Evolutionary conservation across 768 basidiomycete genomes (phyloP), one percentile per base, ranked within the genome.

Genomic region (Tulasnella sp.): DNA sequence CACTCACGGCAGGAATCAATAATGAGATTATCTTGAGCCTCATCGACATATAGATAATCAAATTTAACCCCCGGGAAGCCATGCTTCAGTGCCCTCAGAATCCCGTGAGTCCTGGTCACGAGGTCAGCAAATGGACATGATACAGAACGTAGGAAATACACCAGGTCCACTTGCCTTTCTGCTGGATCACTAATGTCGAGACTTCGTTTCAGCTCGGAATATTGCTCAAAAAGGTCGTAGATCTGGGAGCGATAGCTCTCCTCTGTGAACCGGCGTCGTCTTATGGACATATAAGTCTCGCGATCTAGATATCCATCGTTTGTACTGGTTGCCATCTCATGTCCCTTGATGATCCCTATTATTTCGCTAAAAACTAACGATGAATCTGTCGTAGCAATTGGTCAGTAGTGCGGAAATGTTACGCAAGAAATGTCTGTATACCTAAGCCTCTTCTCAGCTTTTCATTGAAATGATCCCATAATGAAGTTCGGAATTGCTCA

Each of bases 11-110:
- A 64, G 1, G 74, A 68, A 59, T 85, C 82, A 4, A 83, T 72
- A 7, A 84, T 66, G 0, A 84, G 66, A 57, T 80, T 76, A 56
- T 85, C 83, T 58, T 85, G 83, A 0, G 73, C 76, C 62, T 85
- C 83, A 37, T 85, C 83, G 2, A 85, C 70, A 58, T 83, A 83
- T 78, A 83, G 53, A 52, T 69, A 76, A 54, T 82, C 73, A 7
- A 81, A 61, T 40, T 65, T 73, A 32, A 0, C 53, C 50, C 20
- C 39, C 63, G 2, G 58, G 51, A 6, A 59, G 35, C 5, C 79
- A 56, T 6, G 58, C 58, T 22, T 63, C 56, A 43, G 35, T 19
- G 10, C 39, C 49, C 52, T 35, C 20, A 81, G 58, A 20, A 82
- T 68, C 0, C 59, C 53, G 48, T 78, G 78, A 0, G 78, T 74